Evolutionary conservation across 2,329 filamentous ascomycete species (phyloP).

Genomic region (Rhynchosporium secalis): DNA sequence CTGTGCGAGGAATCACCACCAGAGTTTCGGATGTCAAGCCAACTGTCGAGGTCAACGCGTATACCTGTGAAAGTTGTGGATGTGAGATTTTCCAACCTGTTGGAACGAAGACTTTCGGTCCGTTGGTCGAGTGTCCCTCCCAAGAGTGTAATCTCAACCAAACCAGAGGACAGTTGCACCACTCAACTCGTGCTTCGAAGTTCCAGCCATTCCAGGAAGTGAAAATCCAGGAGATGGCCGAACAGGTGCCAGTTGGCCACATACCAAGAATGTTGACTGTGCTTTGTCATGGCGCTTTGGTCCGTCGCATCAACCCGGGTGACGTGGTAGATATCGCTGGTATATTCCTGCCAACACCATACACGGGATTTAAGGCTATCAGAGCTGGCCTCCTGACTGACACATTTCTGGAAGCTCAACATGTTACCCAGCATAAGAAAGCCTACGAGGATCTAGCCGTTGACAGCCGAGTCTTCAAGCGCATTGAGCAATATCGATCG

Average conservation of each 20-base stretch:
- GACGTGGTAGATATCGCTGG: conserved; percentile 93
- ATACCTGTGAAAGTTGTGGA: conserved; percentile 94
- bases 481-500: conserved; percentile 82
- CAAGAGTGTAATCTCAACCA: conserved; percentile 89
- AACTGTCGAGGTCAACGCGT: conserved; percentile 94
- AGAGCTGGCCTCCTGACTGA: conserved; percentile 94
- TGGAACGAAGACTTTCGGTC: conserved; percentile 85
- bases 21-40: conserved; percentile 98
- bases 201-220: conserved; percentile 97
- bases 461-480: conserved; percentile 74
- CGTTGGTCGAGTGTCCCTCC: conserved; percentile 83
- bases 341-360: conserved; percentile 94
- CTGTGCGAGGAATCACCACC: conserved; percentile 89
- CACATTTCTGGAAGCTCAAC: conserved; percentile 93
- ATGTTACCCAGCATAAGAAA: conserved; percentile 95
- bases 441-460: conserved; percentile 91
- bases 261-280: conserved; percentile 91
- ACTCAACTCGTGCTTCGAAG: conserved; percentile 94
- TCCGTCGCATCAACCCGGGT: conserved; percentile 85
- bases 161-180: conserved; percentile 87
- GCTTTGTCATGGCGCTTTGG: conserved; percentile 83
- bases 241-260: conserved; percentile 96
- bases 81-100: conserved; percentile 98
- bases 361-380: conserved; percentile 98
- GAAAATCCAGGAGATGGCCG: conserved; percentile 98